Evolutionary conservation across 345 rosid genomes (phyloP), one percentile per base, ranked within the genome.

Genomic region (Lepidium sativum): DNA sequence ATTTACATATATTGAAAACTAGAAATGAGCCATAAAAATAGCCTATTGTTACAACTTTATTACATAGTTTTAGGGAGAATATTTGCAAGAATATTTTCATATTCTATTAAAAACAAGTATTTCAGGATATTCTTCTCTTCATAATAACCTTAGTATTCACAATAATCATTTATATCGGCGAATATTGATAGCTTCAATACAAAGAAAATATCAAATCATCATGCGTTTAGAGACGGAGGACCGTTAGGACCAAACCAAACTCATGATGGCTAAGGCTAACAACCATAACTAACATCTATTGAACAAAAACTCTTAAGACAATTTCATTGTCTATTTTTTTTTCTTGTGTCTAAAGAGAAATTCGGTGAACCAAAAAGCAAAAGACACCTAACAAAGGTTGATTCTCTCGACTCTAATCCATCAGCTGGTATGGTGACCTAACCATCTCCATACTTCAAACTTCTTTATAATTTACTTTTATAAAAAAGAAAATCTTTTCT

Each of bases 361-460:
- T 71, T 50, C 20, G 70, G 59, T 71, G 70, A 63, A 63, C 65
- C 70, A 47, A 63, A 63, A 71, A 63, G 58, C 43, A 48, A 25
- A 38, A 71, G 57, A 68, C 47, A 50, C 37, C 34, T 48, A 58
- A 29, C 29, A 25, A n/a, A 54, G 7, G 27, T 71, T 63, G 69
- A 44, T 54, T 54, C 44, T 54, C 44, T n/a, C 7, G 20, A 62
- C 17, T 38, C 69, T 44, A 53, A 34, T 53, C 56, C 62, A 70
- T 53, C 44, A 15, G 33, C 55, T 25, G 63, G 68, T 70, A 40
- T 52, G 56, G 63, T 63, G 39, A 54, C 68, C 61, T 53, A 60
- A 33, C 29, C 29, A 25, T 25, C 31, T 27, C 20, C 33, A 70
- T 61, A 35, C 41, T 23, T 37, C 1, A 6, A 54, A 53, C 29